Evolutionary conservation across 2,329 filamentous ascomycete species (phyloP).

Genomic region (Ceratocystis alfenasii): DNA sequence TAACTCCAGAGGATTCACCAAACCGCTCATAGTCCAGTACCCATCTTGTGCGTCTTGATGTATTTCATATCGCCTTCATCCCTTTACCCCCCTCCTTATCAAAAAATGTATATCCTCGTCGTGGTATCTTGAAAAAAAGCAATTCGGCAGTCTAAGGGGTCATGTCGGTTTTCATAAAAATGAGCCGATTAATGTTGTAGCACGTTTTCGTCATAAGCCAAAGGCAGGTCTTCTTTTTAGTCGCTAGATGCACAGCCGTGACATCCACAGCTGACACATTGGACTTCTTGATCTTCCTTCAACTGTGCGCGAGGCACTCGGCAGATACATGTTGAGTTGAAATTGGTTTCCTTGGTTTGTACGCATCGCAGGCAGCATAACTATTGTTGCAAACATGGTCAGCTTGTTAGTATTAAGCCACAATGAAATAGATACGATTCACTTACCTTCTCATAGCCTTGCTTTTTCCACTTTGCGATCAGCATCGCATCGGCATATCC

Average conservation of each 20-base stretch:
- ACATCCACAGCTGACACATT: slow-evolving; percentile 93
- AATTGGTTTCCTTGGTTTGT: slow-evolving; percentile 99
- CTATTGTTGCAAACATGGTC: slow-evolving; percentile 33
- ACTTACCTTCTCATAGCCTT: slow-evolving; percentile 88
- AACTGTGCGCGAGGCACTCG: slow-evolving; percentile 80
- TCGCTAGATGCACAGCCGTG: slow-evolving; percentile 80
- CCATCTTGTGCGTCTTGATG: too few relatives aligned
- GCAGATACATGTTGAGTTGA: slow-evolving; percentile 94
- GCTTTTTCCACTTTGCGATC: slow-evolving; percentile 99
- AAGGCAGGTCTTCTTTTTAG: slow-evolving; percentile 32
- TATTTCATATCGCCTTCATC: background rate
- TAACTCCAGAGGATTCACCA: slow-evolving; percentile 14
- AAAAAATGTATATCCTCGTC: background rate
- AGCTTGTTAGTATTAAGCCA: background rate
- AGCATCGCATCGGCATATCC: slow-evolving; percentile 87
- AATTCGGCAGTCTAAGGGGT: slow-evolving; percentile 1
- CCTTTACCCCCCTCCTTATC: background rate
- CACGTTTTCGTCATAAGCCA: background rate
- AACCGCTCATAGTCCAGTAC: too few relatives aligned
- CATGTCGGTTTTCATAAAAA: background rate
- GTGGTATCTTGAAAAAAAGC: slow-evolving; percentile 15
- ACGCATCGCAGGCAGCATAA: slow-evolving; percentile 91
- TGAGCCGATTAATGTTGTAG: background rate
- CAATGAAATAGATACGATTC: background rate
- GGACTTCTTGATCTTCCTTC: slow-evolving; percentile 79